Evolutionary conservation across 805 yeast species (phyloP), one percentile per base, ranked within the genome.

Genomic region (Spathaspora sp.): DNA sequence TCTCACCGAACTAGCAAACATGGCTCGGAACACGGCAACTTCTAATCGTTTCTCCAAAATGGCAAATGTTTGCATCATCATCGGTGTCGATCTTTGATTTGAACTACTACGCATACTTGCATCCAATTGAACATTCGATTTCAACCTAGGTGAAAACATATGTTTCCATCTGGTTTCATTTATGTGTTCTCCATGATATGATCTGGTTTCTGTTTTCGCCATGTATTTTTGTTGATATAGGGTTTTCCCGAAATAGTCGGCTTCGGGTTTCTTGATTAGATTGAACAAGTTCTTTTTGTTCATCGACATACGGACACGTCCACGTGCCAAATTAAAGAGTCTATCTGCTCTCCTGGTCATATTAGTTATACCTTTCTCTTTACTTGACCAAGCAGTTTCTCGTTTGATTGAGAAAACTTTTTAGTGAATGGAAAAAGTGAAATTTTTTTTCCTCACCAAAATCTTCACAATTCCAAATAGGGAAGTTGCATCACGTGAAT

Each of bases 171-270:
- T 82, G 17, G 81, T 74, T 67, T 94, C 99, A 0, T 93, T 87
- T 51, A 93, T 68, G 66, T 87, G 89, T 63, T 94, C 98, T 60
- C 99, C 99, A 67, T 93, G 99, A 68, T 93, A 93, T 1, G 93
- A 86, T 71, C 99, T 82, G 7, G 97, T 86, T 65, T 92, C 97
- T 65, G 83, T 86, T 68, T 94, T 93, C 48, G 97, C 86, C 6
- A 78, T 72, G 93, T 96, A 94, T 70, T 91, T 90, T 69, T 93
- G 96, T 70, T 89, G 96, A 71, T 78, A 94, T 53, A 89, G 75
- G n/a, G 96, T 82, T 69, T 81, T 80, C 8, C 83, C 77, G 55
- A 76, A 73, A 64, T 80, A 80, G 50, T 67, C 73, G 35, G 79
- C 70, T 54, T 76, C 77, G 46, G 82, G 77, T 68, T 86, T 88